Evolutionary conservation across 805 yeast genomes (phyloP).

Genomic region (Candida ipomoeae): DNA sequence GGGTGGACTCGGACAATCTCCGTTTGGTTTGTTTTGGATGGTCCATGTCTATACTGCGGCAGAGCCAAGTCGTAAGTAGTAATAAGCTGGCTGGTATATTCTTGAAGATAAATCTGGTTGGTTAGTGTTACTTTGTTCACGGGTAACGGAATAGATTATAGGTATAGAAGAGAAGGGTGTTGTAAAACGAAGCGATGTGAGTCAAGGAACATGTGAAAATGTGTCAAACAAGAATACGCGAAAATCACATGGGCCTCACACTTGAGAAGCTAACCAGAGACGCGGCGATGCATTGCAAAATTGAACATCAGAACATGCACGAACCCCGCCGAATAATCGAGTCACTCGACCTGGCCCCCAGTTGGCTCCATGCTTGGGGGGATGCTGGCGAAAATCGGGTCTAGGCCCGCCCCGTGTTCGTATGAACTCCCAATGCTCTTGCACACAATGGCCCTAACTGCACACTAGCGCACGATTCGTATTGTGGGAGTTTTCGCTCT

Average conservation of each 20-base stretch:
- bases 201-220: constrained; percentile 1
- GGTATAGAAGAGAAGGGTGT: neutral
- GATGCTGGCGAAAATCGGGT: neutral
- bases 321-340: neutral
- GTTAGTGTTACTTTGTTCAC: neutral
- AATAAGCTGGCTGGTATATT: neutral
- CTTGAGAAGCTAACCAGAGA: too few relatives aligned
- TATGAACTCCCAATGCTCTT: neutral
- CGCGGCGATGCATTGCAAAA: neutral
- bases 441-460: neutral
- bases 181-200: neutral
- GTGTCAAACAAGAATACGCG: constrained; percentile 3
- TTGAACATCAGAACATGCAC: neutral
- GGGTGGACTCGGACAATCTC: constrained; percentile 10
- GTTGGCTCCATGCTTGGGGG: neutral
- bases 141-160: neutral
- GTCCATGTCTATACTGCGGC: constrained; percentile 5
- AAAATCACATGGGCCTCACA: constrained; percentile 2
- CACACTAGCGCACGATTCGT: neutral
- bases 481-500: neutral
- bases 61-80: neutral
- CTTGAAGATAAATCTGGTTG: neutral
- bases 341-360: neutral
- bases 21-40: constrained; percentile 10
- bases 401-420: neutral